Evolutionary conservation across 495 filamentous ascomycete species (phyloP), one percentile per base, ranked within the genome.

Genomic region (Hyaloscypha variabilis): DNA sequence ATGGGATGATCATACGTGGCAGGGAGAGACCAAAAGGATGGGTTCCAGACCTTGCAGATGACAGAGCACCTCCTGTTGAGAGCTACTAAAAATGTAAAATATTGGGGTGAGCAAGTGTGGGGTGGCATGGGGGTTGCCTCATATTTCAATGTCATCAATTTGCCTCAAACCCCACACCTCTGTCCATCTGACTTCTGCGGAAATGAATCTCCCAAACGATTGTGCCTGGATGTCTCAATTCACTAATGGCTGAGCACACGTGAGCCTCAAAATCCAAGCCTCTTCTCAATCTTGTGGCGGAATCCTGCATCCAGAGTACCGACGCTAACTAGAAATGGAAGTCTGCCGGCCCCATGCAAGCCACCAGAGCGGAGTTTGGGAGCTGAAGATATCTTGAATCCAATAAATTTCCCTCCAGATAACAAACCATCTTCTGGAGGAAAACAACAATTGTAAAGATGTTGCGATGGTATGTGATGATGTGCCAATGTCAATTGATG

Each of bases 21-120:
- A 89, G 87, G 56, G 95, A 99, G 77, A 80, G 93, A 63, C 96
- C 95, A 3, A 90, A 88, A 68, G 95, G 95, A 6, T 98, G 95
- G 95, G 85, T 92, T 68, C 95, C 94, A 26, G 94, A 96, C 77
- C 71, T 93, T 66, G 82, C 80, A 6, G 83, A 79, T 58, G 68
- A 73, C 13, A 60, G 64, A 50, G 69, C 46, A 60, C 51, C 53
- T 30, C 25, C 34, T 14, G 69, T 70, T 8, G 71, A 68, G 60
- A 72, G 65, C 60, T 68, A 66, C 64, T 72, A 55, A 60, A 52
- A 30, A 10, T 28, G 46, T 3, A n/a, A 52, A 17, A 6, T 61
- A 25, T 42, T 61, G 51, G 19, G 25, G 21, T 25, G 21, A 25
- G 51, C 51, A 2, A 54, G 21, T 56, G n/a, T n/a, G n/a, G 26